Conservation (phyloP, 768 basidiomycete genomes). For the Gloeopeniophorella convolvens region DNA sequence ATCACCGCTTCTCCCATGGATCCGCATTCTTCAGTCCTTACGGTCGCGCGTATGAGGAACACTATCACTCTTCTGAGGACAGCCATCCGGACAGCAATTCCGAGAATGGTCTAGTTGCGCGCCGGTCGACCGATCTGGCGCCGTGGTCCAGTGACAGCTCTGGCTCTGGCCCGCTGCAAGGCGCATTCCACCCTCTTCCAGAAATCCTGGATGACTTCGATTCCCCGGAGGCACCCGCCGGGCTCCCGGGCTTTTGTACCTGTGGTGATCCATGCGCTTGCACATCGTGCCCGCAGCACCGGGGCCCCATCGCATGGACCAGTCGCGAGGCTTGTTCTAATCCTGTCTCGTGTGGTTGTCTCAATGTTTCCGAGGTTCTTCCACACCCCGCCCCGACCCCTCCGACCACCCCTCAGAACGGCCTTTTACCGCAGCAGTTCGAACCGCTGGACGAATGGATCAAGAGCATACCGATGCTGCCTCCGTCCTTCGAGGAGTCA, state of each 20-base stretch:
- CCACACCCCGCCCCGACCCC: constrained; percentile 20
- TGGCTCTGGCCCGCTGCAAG: constrained; percentile 6
- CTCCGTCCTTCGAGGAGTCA: constrained; percentile 7
- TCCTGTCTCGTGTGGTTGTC: constrained; percentile 16
- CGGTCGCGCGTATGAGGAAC: constrained; percentile 52
- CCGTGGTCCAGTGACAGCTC: constrained; percentile 17
- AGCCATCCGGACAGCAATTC: constrained; percentile 2
- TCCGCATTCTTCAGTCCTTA: constrained; percentile 58
- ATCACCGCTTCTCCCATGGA: constrained; percentile 33
- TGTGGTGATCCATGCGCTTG: constrained; percentile 20
- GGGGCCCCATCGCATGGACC: constrained; percentile 16
- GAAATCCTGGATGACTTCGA: constrained; percentile 12
- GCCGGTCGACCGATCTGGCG: constrained; percentile 9
- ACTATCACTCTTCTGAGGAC: constrained; percentile 33
- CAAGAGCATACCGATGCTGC: constrained; percentile 13
- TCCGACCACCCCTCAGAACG: constrained; percentile 19
- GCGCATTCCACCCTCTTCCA: constrained; percentile 1
- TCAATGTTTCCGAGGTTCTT: constrained; percentile 9
- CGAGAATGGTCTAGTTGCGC: constrained; percentile 2
- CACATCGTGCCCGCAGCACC: constrained; percentile 16
- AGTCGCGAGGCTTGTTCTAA: constrained; percentile 14
- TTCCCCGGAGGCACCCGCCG: constrained; percentile 11
- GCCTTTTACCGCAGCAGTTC: constrained; percentile 14
- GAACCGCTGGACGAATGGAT: constrained; percentile 21
- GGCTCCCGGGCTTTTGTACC: constrained; percentile 14